Percentiles rank a stretch among this genome's conserved stretches.
Evolutionary conservation across 2,329 filamentous ascomycete genomes (phyloP).

Genomic region (Cordyceps farinosa): DNA sequence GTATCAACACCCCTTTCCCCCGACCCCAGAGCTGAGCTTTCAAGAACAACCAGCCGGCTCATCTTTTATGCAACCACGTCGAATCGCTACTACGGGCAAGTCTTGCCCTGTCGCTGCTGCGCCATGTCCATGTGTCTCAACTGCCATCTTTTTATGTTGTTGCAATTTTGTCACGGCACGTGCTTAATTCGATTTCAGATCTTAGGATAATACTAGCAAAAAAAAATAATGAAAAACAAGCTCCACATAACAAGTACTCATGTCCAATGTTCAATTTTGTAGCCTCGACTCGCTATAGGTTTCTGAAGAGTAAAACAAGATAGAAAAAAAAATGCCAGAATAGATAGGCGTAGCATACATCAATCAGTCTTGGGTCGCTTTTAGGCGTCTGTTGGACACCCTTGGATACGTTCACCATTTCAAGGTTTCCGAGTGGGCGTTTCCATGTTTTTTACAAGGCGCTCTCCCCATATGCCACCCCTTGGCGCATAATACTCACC

Average conservation of each 20-base stretch:
- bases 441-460: neutral
- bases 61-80: neutral
- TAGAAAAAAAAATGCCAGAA: neutral
- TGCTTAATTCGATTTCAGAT: neutral
- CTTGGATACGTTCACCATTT: neutral
- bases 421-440: neutral
- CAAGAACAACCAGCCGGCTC: neutral
- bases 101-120: neutral
- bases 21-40: neutral
- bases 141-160: neutral
- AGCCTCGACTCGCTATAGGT: neutral
- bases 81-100: neutral
- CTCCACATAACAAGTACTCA: conserved; percentile 21
- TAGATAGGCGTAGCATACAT: conserved; percentile 12
- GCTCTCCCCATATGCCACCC: neutral
- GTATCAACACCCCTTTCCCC: conserved; percentile 3
- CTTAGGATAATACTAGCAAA: conserved; percentile 15
- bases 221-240: conserved; percentile 19
- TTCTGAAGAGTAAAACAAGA: neutral
- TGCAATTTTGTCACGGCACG: neutral
- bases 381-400: neutral
- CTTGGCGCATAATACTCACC: conserved; percentile 10
- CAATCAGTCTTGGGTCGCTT: neutral
- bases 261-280: conserved; percentile 25
- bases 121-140: neutral